Base-by-base conservation (phyloP, 257 asterid species). In the Plectranthus barbatus region DNA sequence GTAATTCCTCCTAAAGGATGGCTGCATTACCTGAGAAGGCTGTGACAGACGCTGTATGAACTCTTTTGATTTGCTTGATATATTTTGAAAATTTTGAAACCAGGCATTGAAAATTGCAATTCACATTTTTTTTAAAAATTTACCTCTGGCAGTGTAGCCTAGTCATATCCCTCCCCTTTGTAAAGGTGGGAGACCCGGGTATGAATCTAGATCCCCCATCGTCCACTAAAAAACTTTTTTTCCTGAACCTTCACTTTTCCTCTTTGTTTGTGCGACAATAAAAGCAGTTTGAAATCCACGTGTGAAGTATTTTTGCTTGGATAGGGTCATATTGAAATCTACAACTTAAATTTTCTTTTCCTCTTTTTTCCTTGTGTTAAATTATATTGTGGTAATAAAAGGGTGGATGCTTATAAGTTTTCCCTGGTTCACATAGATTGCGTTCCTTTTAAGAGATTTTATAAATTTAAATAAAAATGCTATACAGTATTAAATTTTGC, bases 371-470 rank as follows among this genome's bases (percentile, higher is more conserved):
- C 62, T 47, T 51, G 21, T 29, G 42, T 60, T 41, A 1, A 44
- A 11, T 31, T 41, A 34, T 41, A 2, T 21, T 5, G 49, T 20
- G 31, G 60, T 46, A 41, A 46, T 21, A 62, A 39, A 67, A 62
- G 40, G 17, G 44, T 9, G 67, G 47, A 13, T 31, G 46, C 57
- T 56, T 42, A 20, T 62, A 31, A 4, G 37, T 39, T 10, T 39
- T 39, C 39, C n/a, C 53, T 6, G 8, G 64, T 44, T 60, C 54
- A 51, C 62, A 67, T 61, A 37, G 52, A 63, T 49, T 6, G 18
- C 41, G 51, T 62, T 40, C 46, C 31, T 26, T 54, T 13, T 39
- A 7, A 48, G 17, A 13, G 19, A 47, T 29, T 66, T 55, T n/a
- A 41, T 15, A 4, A 8, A 21, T 42, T 42, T 42, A 49, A 31